A percentile compares a stretch with the other conserved stretches of the same genome.
Conservation (phyloP, 768 basidiomycete genomes). For the Tulasnella calospora region DNA sequence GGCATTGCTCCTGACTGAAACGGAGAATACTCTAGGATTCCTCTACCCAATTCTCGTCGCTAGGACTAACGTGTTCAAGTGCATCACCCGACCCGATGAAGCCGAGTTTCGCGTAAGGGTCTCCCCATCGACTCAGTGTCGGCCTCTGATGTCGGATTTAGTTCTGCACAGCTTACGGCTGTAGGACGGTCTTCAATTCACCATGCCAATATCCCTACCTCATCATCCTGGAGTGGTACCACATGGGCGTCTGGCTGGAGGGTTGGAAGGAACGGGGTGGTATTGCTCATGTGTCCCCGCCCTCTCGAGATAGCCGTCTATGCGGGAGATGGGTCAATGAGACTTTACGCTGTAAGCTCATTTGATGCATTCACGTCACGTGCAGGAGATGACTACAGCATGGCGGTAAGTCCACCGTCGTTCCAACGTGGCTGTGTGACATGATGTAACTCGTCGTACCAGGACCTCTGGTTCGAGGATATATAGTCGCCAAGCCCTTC, state of each 20-base stretch:
- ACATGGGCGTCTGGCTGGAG: neutral
- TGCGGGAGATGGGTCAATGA: neutral
- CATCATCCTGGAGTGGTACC: neutral
- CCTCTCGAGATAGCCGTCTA: neutral
- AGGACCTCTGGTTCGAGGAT: neutral
- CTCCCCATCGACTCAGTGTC: neutral
- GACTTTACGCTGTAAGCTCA: neutral
- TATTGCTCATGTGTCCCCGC: neutral
- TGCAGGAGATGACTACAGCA: neutral
- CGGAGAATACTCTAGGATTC: neutral
- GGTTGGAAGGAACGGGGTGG: neutral
- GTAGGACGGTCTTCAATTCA: neutral
- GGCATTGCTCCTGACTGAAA: neutral
- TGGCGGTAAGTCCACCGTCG: neutral
- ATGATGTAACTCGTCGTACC: neutral
- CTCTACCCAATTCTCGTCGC: neutral
- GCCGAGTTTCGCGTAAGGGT: neutral
- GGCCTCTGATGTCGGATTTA: neutral
- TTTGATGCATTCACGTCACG: neutral
- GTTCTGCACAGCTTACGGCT: neutral
- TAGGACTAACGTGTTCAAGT: neutral
- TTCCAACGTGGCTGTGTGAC: neutral
- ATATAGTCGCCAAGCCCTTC: neutral
- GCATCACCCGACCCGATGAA: neutral
- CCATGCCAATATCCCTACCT: neutral